Conservation (phyloP, 768 basidiomycete species). For the Boletus tomentosulus region DNA sequence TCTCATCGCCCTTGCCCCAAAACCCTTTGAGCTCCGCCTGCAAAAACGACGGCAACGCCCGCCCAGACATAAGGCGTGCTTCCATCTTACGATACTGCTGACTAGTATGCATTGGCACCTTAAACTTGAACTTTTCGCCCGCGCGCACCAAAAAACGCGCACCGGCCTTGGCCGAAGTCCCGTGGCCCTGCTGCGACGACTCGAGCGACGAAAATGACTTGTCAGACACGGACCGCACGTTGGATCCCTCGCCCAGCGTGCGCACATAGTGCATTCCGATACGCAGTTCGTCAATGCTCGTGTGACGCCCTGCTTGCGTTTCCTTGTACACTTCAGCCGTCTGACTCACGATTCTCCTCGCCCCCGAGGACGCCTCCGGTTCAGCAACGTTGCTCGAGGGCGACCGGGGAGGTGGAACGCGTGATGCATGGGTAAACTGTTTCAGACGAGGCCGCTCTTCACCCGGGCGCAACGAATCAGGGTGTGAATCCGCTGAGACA, state of each 20-base stretch:
- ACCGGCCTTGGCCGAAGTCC: slow-evolving; percentile 18
- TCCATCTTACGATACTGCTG: slow-evolving; percentile 37
- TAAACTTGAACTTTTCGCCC: slow-evolving; percentile 58
- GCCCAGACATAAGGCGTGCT: slow-evolving; percentile 48
- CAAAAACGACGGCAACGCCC: slow-evolving; percentile 52
- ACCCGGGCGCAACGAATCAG: slow-evolving; percentile 29
- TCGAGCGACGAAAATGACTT: slow-evolving; percentile 60
- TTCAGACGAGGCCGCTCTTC: slow-evolving; percentile 56
- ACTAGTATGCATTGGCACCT: slow-evolving; percentile 38
- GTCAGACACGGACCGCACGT: slow-evolving; percentile 33
- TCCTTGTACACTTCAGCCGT: slow-evolving; percentile 54
- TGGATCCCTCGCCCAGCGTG: slow-evolving; percentile 55
- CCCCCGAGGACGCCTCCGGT: slow-evolving; percentile 23
- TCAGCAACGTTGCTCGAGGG: slow-evolving; percentile 27
- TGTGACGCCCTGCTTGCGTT: slow-evolving; percentile 30
- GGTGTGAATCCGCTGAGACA: slow-evolving; percentile 33
- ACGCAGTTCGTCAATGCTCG: slow-evolving; percentile 59
- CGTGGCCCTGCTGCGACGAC: slow-evolving; percentile 46
- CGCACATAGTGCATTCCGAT: slow-evolving; percentile 71
- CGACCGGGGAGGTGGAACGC: slow-evolving; percentile 58
- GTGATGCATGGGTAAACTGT: slow-evolving; percentile 64
- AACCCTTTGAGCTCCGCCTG: slow-evolving; percentile 45
- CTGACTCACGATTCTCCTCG: slow-evolving; percentile 55
- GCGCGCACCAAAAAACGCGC: slow-evolving; percentile 47
- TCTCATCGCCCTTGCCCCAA: slow-evolving; percentile 32